Conservation (phyloP, 1,284 basidiomycete species). For the Cutaneotrichosporon sp. region DNA sequence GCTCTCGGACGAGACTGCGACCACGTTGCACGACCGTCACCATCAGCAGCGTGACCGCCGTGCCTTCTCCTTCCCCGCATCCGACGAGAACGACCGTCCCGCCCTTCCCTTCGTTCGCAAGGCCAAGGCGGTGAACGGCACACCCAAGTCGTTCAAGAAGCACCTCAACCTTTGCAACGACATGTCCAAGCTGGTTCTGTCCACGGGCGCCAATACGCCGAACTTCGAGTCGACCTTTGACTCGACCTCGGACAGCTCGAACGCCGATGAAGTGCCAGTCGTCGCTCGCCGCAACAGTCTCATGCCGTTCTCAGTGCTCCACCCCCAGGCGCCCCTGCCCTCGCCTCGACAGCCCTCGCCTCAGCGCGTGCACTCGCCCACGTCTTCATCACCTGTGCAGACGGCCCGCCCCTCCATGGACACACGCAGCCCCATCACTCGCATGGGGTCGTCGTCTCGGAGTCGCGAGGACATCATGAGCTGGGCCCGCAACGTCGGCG, state of each 20-base stretch:
- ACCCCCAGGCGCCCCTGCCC: constrained; percentile 13
- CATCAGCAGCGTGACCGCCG: constrained; percentile 36
- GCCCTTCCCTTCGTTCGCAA: constrained; percentile 36
- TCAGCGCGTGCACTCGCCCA: constrained; percentile 4
- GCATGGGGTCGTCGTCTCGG: constrained; percentile 42
- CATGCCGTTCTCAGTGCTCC: background rate
- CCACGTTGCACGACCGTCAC: background rate
- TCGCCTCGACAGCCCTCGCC: constrained; percentile 4
- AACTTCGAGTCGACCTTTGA: constrained; percentile 42
- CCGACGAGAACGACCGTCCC: constrained; percentile 18
- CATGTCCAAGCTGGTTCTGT: constrained; percentile 28
- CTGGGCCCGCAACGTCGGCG: constrained; percentile 44
- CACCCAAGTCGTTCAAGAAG: constrained; percentile 17
- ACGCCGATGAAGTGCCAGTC: constrained; percentile 17
- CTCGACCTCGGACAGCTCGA: constrained; percentile 44
- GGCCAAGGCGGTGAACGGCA: constrained; percentile 26
- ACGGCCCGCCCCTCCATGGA: constrained; percentile 18
- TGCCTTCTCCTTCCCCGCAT: constrained; percentile 48
- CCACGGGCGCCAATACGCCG: constrained; percentile 42
- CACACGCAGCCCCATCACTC: constrained; percentile 31
- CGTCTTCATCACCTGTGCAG: constrained; percentile 22
- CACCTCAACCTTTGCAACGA: constrained; percentile 12
- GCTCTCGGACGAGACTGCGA: background rate
- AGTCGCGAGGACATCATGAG: constrained; percentile 50
- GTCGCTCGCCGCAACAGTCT: constrained; percentile 5